Conservation (phyloP, 331 rosid genomes). For the Quercus lobata region DNA sequence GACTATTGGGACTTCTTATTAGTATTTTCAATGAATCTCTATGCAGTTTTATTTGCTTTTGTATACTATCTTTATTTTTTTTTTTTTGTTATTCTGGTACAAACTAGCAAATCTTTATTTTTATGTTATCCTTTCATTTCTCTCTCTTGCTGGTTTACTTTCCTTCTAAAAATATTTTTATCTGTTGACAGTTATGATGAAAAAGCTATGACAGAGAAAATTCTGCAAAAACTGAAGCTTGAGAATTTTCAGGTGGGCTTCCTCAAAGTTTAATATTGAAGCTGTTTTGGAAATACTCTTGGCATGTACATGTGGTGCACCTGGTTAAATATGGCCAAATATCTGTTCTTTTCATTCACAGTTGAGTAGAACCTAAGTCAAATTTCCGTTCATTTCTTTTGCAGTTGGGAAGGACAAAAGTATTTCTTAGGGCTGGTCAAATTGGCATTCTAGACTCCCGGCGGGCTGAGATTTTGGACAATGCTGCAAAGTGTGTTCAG, state of each 20-base stretch:
- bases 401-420: slow-evolving; percentile 92
- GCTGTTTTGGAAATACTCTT: background rate
- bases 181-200: slow-evolving; percentile 67
- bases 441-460: slow-evolving; percentile 85
- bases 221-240: slow-evolving; percentile 71
- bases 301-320: background rate
- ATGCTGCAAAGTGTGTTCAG: slow-evolving; percentile 77
- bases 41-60: background rate
- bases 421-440: slow-evolving; percentile 96
- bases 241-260: slow-evolving; percentile 78
- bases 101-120: background rate
- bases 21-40: background rate
- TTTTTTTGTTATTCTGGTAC: background rate
- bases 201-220: slow-evolving; percentile 53
- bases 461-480: slow-evolving; percentile 84
- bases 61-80: background rate
- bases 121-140: background rate
- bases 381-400: slow-evolving; percentile 3
- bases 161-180: background rate
- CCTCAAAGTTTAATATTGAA: background rate
- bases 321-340: background rate
- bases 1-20: background rate
- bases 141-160: background rate
- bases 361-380: background rate
- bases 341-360: background rate